Evolutionary conservation across 345 rosid species (phyloP).

Genomic region (Boechera divaricarpa): DNA sequence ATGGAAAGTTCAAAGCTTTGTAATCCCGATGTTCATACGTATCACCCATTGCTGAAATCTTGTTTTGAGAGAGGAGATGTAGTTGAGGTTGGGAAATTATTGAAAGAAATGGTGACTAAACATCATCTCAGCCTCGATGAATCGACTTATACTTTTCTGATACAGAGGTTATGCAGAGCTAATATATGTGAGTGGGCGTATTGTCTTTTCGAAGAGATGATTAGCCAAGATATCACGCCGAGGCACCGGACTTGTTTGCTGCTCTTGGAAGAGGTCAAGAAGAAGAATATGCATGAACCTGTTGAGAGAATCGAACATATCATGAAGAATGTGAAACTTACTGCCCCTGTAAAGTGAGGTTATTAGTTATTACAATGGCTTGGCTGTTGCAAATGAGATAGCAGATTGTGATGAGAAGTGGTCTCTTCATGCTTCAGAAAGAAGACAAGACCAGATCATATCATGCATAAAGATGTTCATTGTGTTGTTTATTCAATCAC

Average conservation of each 20-base stretch:
- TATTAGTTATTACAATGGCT: neutral
- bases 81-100: slow-evolving; percentile 59
- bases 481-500: slow-evolving; percentile 12
- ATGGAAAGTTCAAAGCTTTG: slow-evolving; percentile 57
- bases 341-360: slow-evolving; percentile 40
- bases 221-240: slow-evolving; percentile 67
- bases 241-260: slow-evolving; percentile 64
- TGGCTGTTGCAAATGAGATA: neutral
- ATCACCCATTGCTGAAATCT: slow-evolving; percentile 66
- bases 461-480: neutral
- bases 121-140: slow-evolving; percentile 82
- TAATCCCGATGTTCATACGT: slow-evolving; percentile 76
- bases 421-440: neutral
- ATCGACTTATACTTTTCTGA: slow-evolving; percentile 68
- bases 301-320: slow-evolving; percentile 61
- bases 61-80: slow-evolving; percentile 70
- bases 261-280: slow-evolving; percentile 67
- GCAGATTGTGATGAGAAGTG: neutral
- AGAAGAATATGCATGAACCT: slow-evolving; percentile 58
- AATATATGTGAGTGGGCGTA: slow-evolving; percentile 72
- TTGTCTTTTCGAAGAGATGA: slow-evolving; percentile 73
- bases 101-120: slow-evolving; percentile 74
- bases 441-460: neutral
- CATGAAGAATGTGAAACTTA: slow-evolving; percentile 56
- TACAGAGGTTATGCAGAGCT: slow-evolving; percentile 81